Base-by-base conservation (phyloP, 768 basidiomycete genomes). In the Leccinellum rugosiceps region DNA sequence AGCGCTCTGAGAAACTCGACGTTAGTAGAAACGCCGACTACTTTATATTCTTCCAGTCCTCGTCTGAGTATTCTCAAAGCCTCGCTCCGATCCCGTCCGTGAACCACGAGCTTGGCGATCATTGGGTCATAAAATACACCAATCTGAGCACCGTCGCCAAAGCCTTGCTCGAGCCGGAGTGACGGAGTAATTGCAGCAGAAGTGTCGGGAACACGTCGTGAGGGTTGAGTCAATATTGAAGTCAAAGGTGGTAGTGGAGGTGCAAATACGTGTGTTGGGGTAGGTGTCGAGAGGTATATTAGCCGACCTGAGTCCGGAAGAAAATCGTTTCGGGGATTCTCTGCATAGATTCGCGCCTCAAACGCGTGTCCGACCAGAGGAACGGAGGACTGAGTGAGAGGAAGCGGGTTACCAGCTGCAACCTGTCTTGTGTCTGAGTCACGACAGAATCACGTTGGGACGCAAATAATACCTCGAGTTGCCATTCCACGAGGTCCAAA, bases 321-420 rank as follows among this genome's bases (percentile, higher is more conserved):
- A 77, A 97, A 97, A 69, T 91, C 83, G 70, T 94, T 92, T 57
- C 92, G 85, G 21, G 94, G 94, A 63, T 93, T 92, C 72, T 97
- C 95, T 3, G 94, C 94, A 68, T 98, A 97, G 59, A 98, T 95
- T 19, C 95, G 85, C 6, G 92, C 93, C 73, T 96, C 95, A 63
- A 96, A 96, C 0, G 94, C 91, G 62, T 96, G 95, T 6, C 95
- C 94, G 0, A 90, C 85, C 52, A 94, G 86, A 2, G 90, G 92
- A 55, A 98, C 88, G 15, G 85, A 75, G 0, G 82, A 79, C 71
- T 97, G 95, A 1, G 73, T 65, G 28, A 96, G 78, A 9, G 92
- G 91, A 28, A 98, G 80, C 0, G 85, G 80, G 70, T 96, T 96
- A 0, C 94, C 93, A 14, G 89, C 88, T 13, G 94, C 94, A 38